Base-by-base conservation (phyloP, 2,329 filamentous ascomycete species). In the Clarireedia monteithiana region DNA sequence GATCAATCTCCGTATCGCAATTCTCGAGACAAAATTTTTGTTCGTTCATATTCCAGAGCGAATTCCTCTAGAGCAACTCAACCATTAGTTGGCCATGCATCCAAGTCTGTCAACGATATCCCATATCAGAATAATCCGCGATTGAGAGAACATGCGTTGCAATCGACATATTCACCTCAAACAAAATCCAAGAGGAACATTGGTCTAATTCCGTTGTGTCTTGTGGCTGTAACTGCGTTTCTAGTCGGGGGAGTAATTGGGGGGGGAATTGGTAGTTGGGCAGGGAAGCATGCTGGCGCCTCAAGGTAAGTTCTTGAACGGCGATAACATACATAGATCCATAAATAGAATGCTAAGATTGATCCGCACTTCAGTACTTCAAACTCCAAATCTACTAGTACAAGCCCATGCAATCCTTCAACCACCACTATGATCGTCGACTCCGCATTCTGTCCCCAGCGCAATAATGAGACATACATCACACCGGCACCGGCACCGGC, bases 161-260 rank as follows among this genome's bases (percentile, higher is more conserved):
- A 48, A 15, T 30, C 20, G 30, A 34, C 6, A 23, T 40, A 36
- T 20, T 4, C n/a, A 27, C 27, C 48, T 20, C 17, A 48, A 6
- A 40, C 53, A 56, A 46, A 45, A 6, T 20, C 27, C 15, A 56
- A 52, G 40, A 52, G 36, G 17, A 52, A 39, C 17, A 38, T 55
- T 9, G 56, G 56, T 6, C 38, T 60, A 38, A 20, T 58, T 10
- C 51, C 50, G 27, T 55, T 58, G 23, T 10, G 59, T 14, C n/a
- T 58, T 5, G 23, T 61, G 7, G 48, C 50, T 42, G 20, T 59
- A 14, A 23, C 56, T 10, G 59, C 60, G 2, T 62, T 62, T 26
- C n/a, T 60, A 1, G 27, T 62, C 6, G 60, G 60, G 15, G 60
- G 60, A 7, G 60, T 56, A 38, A 51, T 62, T 38, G 60, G 58